phyloP scores from a whole-genome alignment of 495 filamentous ascomycete genomes.

The Neurospora sp. region DNA sequence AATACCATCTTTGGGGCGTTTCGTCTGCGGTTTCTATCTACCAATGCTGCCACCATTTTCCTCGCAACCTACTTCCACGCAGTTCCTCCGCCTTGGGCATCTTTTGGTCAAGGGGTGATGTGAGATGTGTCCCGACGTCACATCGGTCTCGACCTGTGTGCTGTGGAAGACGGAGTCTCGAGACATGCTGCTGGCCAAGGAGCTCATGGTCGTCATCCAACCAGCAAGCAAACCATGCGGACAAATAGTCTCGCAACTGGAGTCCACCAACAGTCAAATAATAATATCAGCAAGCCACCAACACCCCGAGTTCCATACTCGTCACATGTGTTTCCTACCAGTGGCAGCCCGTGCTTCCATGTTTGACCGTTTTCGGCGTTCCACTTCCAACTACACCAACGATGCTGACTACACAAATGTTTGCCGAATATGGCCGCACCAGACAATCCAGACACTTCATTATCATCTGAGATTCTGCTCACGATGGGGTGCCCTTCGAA shows the following conservation, averaged over 20 bases:
- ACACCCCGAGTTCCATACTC: not conserved
- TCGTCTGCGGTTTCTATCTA: slow-evolving; percentile 24
- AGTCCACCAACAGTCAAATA: not conserved
- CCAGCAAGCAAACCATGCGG: not conserved
- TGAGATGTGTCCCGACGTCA: not conserved
- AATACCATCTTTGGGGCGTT: slow-evolving; percentile 32
- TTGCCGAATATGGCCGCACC: not conserved
- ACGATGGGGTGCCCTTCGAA: not conserved
- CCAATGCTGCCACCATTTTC: slow-evolving; percentile 21
- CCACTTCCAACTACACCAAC: not conserved
- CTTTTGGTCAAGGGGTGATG: not conserved
- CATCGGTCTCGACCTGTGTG: not conserved
- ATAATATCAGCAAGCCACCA: not conserved
- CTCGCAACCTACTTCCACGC: not conserved
- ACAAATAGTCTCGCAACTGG: not conserved
- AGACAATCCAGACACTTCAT: not conserved
- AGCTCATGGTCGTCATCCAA: not conserved
- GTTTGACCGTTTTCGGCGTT: not conserved
- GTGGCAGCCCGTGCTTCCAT: not conserved
- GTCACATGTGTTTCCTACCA: not conserved
- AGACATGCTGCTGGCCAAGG: not conserved
- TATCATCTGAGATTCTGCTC: not conserved
- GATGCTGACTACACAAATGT: not conserved
- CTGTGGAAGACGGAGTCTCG: not conserved
- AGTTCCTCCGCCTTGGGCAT: not conserved